phyloP scores from a whole-genome alignment of 305 asterid genomes.

The Solanum hybrid region DNA sequence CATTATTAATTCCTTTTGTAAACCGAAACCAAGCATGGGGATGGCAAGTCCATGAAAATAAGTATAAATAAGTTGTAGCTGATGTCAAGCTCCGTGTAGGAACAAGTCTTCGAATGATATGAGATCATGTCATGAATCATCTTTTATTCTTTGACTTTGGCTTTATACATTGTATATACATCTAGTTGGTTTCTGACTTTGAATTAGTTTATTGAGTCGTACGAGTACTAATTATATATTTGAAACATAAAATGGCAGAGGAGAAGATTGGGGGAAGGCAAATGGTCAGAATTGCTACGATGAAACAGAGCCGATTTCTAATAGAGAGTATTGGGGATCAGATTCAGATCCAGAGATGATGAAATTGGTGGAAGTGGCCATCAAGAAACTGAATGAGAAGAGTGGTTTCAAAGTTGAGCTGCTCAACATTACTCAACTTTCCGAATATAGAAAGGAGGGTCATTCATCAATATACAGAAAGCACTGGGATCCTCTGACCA shows the following conservation, averaged over 20 bases:
- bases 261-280: conserved; percentile 28
- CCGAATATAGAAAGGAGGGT: conserved; percentile 53
- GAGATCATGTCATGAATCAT: not conserved
- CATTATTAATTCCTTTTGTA: not conserved
- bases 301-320: conserved; percentile 25
- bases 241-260: conserved; percentile 6
- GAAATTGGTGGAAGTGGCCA: conserved; percentile 25
- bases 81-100: not conserved
- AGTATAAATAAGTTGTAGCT: not conserved
- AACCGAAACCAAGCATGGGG: not conserved
- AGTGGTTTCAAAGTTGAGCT: conserved; percentile 40
- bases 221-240: not conserved
- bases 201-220: not conserved
- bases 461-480: conserved; percentile 46
- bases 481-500: conserved; percentile 14
- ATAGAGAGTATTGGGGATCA: conserved; percentile 29
- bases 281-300: conserved; percentile 29
- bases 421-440: conserved; percentile 48
- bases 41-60: not conserved
- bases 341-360: conserved; percentile 30
- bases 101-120: not conserved
- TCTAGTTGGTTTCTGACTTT: not conserved
- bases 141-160: not conserved
- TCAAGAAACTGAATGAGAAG: conserved; percentile 24
- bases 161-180: not conserved